phyloP scores from a whole-genome alignment of 2,329 filamentous ascomycete genomes.

The Plectosphaerella plurivora region DNA sequence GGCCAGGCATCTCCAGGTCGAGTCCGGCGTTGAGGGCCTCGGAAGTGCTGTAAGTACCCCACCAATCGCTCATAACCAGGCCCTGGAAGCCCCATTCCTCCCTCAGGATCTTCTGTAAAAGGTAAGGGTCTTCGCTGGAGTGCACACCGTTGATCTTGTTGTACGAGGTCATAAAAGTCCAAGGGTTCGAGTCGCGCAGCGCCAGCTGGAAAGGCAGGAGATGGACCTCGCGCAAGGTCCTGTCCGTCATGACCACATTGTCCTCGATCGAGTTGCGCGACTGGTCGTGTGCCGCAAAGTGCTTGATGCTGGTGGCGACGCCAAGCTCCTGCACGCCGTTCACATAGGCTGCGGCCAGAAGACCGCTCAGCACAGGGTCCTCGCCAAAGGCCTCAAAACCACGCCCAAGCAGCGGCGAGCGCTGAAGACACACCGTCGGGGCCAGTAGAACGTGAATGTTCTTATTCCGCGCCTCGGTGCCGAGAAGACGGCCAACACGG shows the following conservation, averaged over 20 bases:
- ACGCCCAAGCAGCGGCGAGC: slow-evolving; percentile 52
- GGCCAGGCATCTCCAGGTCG: slow-evolving; percentile 58
- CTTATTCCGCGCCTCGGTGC: slow-evolving; percentile 48
- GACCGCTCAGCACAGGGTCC: slow-evolving; percentile 52
- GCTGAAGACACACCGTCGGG: slow-evolving; percentile 59
- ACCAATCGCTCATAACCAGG: slow-evolving; percentile 57
- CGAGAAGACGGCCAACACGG: slow-evolving; percentile 33
- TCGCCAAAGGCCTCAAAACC: slow-evolving; percentile 57
- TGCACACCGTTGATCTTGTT: slow-evolving; percentile 54
- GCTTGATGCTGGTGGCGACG: slow-evolving; percentile 53
- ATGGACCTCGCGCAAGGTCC: slow-evolving; percentile 53
- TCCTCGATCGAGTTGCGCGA: slow-evolving; percentile 54
- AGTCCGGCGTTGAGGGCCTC: slow-evolving; percentile 47
- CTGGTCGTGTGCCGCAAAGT: slow-evolving; percentile 59
- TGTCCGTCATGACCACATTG: slow-evolving; percentile 48
- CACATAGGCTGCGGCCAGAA: slow-evolving; percentile 48
- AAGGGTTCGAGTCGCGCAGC: slow-evolving; percentile 46
- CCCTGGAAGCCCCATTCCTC: slow-evolving; percentile 55
- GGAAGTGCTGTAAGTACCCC: slow-evolving; percentile 49
- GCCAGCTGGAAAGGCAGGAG: slow-evolving; percentile 53
- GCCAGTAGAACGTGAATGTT: slow-evolving; percentile 56
- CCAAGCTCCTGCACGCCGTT: slow-evolving; percentile 51
- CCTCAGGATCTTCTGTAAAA: slow-evolving; percentile 46
- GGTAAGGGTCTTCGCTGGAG: slow-evolving; percentile 47
- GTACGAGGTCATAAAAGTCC: slow-evolving; percentile 55